Evolutionary conservation across 169 alveolate species (phyloP).

Genomic region (Plasmodium berghei): DNA sequence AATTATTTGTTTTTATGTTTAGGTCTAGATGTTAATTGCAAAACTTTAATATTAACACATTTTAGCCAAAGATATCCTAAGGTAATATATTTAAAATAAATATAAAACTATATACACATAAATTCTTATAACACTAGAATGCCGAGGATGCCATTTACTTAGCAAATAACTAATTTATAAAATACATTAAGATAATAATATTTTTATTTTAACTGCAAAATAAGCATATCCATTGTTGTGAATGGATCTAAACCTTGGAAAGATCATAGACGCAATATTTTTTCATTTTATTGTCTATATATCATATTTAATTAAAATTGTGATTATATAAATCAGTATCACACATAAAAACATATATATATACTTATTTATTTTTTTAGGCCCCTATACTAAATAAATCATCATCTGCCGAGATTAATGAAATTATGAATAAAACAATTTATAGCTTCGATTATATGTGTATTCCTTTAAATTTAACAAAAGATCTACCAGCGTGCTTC

Average conservation of each 20-base stretch:
- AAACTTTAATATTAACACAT: conserved; percentile 89
- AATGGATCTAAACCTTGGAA: too few species aligned
- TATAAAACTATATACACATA: background rate
- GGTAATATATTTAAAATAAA: conserved; percentile 63
- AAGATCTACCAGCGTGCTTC: conserved; percentile 49
- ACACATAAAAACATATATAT: conserved; percentile 16
- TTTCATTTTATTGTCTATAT: background rate
- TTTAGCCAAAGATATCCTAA: conserved; percentile 93
- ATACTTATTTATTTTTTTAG: conserved; percentile 14
- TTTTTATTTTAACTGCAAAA: too few species aligned
- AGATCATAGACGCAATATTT: too few species aligned
- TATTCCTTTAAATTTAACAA: conserved; percentile 67
- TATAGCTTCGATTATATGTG: conserved; percentile 75
- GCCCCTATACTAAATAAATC: conserved; percentile 56
- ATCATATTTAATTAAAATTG: background rate
- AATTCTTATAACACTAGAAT: too few species aligned
- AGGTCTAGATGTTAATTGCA: conserved; percentile 79
- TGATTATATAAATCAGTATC: background rate
- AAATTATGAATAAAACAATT: conserved; percentile 56
- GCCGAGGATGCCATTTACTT: background rate
- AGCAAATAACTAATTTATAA: too few species aligned
- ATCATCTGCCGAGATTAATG: conserved; percentile 32
- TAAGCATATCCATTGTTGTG: too few species aligned
- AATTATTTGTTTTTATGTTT: background rate
- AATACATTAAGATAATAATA: too few species aligned